Conservation (phyloP, 2,329 filamentous ascomycete genomes). For the Diplodia sapinea region DNA sequence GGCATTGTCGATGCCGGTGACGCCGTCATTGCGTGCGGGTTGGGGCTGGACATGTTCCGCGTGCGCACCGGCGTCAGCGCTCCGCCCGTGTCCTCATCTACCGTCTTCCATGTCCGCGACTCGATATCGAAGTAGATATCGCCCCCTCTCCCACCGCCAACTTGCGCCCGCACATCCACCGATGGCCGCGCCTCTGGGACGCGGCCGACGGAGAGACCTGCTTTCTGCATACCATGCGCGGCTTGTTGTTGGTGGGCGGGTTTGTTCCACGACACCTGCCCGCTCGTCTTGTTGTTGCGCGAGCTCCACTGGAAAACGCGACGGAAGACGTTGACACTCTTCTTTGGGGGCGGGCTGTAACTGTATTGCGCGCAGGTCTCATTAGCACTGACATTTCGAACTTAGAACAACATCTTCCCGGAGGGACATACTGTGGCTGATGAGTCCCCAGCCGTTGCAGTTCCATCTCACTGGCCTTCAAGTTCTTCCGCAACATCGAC, state of each 20-base stretch:
- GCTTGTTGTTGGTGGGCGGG: conserved; percentile 10
- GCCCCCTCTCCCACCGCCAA: neutral
- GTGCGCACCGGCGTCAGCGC: conserved; percentile 15
- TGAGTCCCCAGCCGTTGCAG: conserved; percentile 40
- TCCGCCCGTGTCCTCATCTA: neutral
- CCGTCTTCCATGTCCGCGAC: conserved; percentile 18
- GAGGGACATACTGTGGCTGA: conserved; percentile 20
- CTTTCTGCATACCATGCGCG: neutral
- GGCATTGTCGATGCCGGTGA: conserved; percentile 19
- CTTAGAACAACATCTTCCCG: neutral
- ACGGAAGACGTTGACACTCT: conserved; percentile 25
- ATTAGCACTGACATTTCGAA: neutral
- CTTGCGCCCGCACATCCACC: conserved; percentile 7
- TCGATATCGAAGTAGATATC: conserved; percentile 23
- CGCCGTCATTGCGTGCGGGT: conserved; percentile 6
- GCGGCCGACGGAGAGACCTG: conserved; percentile 13
- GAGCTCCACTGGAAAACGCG: conserved; percentile 30
- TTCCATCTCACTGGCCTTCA: conserved; percentile 43
- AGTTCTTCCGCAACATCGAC: conserved; percentile 40
- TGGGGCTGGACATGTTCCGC: conserved; percentile 15
- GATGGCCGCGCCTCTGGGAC: neutral
- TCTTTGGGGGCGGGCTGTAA: conserved; percentile 4
- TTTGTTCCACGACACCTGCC: conserved; percentile 22
- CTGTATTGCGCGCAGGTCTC: neutral
- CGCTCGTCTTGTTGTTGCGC: conserved; percentile 14